Evolutionary conservation across 805 yeast genomes (phyloP).

Genomic region (Metschnikowia orientalis): DNA sequence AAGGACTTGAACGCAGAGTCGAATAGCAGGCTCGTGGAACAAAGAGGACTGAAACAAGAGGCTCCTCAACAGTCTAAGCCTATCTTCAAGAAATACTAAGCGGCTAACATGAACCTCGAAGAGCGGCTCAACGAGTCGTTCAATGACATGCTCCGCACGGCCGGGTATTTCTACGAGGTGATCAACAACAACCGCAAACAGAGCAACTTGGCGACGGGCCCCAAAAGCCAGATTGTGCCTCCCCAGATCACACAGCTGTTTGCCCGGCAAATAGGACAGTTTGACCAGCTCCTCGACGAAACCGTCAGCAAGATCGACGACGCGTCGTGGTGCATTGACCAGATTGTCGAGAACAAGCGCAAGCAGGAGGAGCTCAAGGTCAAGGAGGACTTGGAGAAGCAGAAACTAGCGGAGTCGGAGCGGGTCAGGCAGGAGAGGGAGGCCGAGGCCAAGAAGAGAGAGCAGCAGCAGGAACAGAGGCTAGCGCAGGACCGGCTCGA

Average conservation of each 20-base stretch:
- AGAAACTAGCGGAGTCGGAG: constrained; percentile 28
- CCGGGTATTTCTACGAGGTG: constrained; percentile 42
- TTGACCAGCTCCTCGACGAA: constrained; percentile 42
- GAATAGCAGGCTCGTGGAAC: no score
- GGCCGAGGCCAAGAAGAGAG: constrained; percentile 17
- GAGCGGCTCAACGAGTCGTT: constrained; percentile 37
- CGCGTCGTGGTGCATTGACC: constrained; percentile 41
- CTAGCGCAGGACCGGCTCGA: constrained; percentile 17
- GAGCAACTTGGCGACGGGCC: constrained; percentile 39
- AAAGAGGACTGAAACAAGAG: no score
- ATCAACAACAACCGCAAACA: constrained; percentile 38
- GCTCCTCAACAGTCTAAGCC: no score
- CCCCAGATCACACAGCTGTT: constrained; percentile 35
- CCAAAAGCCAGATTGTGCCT: constrained; percentile 38
- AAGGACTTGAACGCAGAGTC: no score
- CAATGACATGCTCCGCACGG: constrained; percentile 36
- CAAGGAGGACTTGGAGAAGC: constrained; percentile 33
- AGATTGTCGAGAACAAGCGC: constrained; percentile 39
- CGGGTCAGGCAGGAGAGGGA: constrained; percentile 20
- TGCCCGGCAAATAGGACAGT: constrained; percentile 29
- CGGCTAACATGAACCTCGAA: constrained; percentile 35
- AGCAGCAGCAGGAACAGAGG: constrained; percentile 18
- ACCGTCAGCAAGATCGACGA: constrained; percentile 39
- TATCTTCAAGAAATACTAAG: no score
- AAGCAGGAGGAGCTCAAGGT: constrained; percentile 37